Evolutionary conservation across 2,329 filamentous ascomycete species (phyloP).

Genomic region (Ciborinia camelliae): DNA sequence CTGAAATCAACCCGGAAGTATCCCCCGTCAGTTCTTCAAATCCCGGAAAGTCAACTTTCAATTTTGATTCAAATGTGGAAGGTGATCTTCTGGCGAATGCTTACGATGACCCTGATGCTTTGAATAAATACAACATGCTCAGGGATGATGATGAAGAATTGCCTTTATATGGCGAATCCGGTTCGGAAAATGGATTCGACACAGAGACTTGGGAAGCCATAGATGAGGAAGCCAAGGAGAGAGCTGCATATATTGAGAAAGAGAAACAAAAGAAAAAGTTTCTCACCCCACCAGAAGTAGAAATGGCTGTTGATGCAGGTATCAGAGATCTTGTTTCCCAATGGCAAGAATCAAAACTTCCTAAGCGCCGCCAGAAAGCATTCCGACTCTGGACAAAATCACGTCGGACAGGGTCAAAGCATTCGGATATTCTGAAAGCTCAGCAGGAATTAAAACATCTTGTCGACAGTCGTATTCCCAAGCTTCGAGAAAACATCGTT

Average conservation of each 20-base stretch:
- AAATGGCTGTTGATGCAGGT: constrained; percentile 51
- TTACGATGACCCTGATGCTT: constrained; percentile 27
- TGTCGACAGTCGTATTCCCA: constrained; percentile 50
- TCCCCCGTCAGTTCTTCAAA: neutral
- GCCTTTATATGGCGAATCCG: constrained; percentile 55
- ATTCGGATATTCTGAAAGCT: constrained; percentile 45
- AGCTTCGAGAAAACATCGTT: constrained; percentile 52
- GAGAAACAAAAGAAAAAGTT: constrained; percentile 29
- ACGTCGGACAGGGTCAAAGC: constrained; percentile 42
- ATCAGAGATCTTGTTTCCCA: constrained; percentile 48
- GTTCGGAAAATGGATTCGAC: constrained; percentile 52
- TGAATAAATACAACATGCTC: constrained; percentile 44
- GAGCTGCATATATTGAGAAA: constrained; percentile 29
- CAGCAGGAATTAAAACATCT: constrained; percentile 44
- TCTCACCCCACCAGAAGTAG: constrained; percentile 48
- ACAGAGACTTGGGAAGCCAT: constrained; percentile 60
- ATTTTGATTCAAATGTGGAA: constrained; percentile 11
- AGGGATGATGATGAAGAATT: constrained; percentile 44
- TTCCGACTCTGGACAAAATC: constrained; percentile 58
- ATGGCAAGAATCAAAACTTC: constrained; percentile 60
- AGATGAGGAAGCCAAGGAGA: constrained; percentile 40
- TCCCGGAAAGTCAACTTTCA: constrained; percentile 21
- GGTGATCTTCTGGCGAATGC: constrained; percentile 16
- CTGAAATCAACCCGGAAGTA: constrained; percentile 30
- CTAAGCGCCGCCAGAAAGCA: constrained; percentile 54